phyloP scores from a whole-genome alignment of 257 asterid species.

The Lantana camara region DNA sequence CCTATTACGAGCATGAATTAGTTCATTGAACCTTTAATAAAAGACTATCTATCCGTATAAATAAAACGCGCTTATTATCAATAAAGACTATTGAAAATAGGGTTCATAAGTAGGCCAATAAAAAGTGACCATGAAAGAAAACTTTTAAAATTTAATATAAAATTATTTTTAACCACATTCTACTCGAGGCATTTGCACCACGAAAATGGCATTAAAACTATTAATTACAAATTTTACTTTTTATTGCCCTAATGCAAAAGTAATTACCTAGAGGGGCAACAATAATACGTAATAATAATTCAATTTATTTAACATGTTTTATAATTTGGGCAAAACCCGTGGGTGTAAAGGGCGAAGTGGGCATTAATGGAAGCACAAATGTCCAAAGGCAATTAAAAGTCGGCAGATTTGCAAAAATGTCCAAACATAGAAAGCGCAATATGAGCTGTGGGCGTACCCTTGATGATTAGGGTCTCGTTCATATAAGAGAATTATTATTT shows the following conservation, averaged over 20 bases:
- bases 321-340: not conserved
- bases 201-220: no score
- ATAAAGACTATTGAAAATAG: not conserved
- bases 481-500: no score
- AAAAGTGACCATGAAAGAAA: not conserved
- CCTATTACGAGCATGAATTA: not conserved
- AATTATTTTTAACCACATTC: no score
- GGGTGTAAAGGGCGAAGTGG: not conserved
- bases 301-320: no score
- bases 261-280: slow-evolving; percentile 2
- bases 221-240: not conserved
- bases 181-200: no score
- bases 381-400: slow-evolving; percentile 29
- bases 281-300: not conserved
- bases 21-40: not conserved
- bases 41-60: not conserved
- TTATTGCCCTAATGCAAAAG: not conserved
- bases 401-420: slow-evolving; percentile 26
- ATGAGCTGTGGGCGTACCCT: slow-evolving; percentile 20
- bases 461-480: not conserved
- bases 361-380: slow-evolving; percentile 10
- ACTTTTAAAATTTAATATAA: no score
- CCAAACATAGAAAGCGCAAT: slow-evolving; percentile 21
- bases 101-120: not conserved
- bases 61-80: not conserved